Evolutionary conservation across 495 filamentous ascomycete species (phyloP).

Genomic region (Tuber microsphaerosporum): DNA sequence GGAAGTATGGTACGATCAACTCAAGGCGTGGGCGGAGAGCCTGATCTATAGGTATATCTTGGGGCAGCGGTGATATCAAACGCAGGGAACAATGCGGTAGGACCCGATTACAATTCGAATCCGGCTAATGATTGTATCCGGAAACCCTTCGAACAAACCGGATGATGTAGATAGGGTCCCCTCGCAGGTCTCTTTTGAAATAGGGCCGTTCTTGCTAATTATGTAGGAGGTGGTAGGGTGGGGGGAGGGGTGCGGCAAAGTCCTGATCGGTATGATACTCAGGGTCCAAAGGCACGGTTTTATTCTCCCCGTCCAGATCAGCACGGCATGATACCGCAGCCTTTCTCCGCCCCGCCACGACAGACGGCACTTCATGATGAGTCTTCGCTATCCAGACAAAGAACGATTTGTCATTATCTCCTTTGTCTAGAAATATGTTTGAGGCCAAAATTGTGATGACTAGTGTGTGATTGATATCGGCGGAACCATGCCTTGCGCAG

Average conservation of each 20-base stretch:
- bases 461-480: neutral
- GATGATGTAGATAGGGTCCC: neutral
- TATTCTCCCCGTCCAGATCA: neutral
- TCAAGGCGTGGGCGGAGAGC: neutral
- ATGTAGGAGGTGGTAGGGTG: neutral
- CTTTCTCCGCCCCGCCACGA: neutral
- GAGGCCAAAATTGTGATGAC: neutral
- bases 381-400: neutral
- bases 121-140: neutral
- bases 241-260: neutral
- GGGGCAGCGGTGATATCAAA: neutral
- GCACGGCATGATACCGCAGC: neutral
- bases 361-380: neutral
- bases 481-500: neutral
- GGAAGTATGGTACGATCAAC: neutral
- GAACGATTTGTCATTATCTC: neutral
- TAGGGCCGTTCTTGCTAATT: neutral
- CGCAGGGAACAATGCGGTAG: neutral
- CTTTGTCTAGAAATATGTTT: neutral
- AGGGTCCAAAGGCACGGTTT: neutral
- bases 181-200: neutral
- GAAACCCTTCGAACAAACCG: neutral
- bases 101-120: neutral
- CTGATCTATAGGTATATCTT: neutral
- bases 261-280: neutral